Evolutionary conservation across 257 asterid genomes (phyloP).

Genomic region (Solanum chmielewskii): DNA sequence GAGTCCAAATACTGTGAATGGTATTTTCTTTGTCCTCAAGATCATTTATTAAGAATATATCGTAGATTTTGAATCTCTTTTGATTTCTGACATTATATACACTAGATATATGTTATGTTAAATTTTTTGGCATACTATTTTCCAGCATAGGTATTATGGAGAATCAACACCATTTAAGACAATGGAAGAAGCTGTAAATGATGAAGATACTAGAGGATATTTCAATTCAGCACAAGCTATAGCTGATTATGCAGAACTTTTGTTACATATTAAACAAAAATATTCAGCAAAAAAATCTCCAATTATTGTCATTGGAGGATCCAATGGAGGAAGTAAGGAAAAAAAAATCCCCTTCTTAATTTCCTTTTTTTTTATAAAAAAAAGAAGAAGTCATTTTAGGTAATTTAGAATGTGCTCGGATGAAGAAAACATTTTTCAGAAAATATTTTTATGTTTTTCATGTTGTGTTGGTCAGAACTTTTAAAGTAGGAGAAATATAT

Average conservation of each 20-base stretch:
- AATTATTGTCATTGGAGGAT: conserved; percentile 59
- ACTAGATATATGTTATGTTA: background rate
- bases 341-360: too few relatives aligned
- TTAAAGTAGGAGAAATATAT: too few relatives aligned
- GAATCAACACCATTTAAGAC: conserved; percentile 49
- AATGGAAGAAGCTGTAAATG: conserved; percentile 27
- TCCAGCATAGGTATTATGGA: conserved; percentile 72
- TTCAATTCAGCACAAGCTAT: conserved; percentile 74
- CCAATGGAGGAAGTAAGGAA: conserved; percentile 72
- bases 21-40: background rate
- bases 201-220: conserved; percentile 43
- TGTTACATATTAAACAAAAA: conserved; percentile 34
- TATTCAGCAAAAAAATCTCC: conserved; percentile 49
- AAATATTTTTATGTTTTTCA: background rate
- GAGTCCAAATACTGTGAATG: background rate
- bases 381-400: too few relatives aligned
- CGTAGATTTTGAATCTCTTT: background rate
- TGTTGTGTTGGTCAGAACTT: background rate
- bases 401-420: background rate
- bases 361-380: too few relatives aligned
- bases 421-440: background rate
- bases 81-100: background rate
- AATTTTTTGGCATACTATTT: background rate
- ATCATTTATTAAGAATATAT: background rate
- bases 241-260: conserved; percentile 67